Evolutionary conservation across 1,284 basidiomycete genomes (phyloP).

Genomic region (Pholiota adiposa): DNA sequence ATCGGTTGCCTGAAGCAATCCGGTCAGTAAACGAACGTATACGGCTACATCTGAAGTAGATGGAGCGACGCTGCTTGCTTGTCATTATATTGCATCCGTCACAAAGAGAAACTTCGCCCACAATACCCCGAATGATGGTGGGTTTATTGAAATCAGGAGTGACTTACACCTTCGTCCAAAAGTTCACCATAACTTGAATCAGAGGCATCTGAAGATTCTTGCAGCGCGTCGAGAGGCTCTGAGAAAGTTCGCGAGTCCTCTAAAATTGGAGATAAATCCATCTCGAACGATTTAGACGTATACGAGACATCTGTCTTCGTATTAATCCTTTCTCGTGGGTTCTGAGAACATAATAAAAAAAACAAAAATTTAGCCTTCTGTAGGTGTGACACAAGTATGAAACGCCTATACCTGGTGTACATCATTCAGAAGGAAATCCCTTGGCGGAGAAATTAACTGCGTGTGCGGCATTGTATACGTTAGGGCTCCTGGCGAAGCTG

Average conservation of each 20-base stretch:
- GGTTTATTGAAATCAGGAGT: neutral
- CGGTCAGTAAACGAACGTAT: neutral
- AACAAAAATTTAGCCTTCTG: neutral
- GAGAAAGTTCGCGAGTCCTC: slow-evolving; percentile 28
- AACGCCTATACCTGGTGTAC: slow-evolving; percentile 11
- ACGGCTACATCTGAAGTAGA: neutral
- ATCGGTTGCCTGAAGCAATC: slow-evolving; percentile 19
- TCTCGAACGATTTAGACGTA: slow-evolving; percentile 29
- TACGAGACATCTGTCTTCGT: slow-evolving; percentile 21
- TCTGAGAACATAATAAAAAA: slow-evolving; percentile 13
- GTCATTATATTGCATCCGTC: neutral
- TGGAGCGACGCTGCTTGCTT: neutral
- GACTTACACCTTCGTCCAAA: slow-evolving; percentile 26
- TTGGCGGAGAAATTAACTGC: slow-evolving; percentile 13
- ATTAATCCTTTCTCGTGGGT: slow-evolving; percentile 14
- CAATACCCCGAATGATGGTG: too few relatives aligned
- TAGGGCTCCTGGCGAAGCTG: slow-evolving; percentile 3
- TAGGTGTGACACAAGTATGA: neutral
- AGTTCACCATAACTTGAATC: slow-evolving; percentile 33
- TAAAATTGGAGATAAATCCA: slow-evolving; percentile 35
- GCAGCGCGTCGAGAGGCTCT: slow-evolving; percentile 5
- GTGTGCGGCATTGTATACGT: slow-evolving; percentile 12
- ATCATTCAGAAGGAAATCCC: slow-evolving; percentile 5
- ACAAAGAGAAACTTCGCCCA: too few relatives aligned
- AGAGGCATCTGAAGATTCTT: slow-evolving; percentile 21